Evolutionary conservation across 208 protist genomes (phyloP).

Genomic region (Trypanosoma caninum): DNA sequence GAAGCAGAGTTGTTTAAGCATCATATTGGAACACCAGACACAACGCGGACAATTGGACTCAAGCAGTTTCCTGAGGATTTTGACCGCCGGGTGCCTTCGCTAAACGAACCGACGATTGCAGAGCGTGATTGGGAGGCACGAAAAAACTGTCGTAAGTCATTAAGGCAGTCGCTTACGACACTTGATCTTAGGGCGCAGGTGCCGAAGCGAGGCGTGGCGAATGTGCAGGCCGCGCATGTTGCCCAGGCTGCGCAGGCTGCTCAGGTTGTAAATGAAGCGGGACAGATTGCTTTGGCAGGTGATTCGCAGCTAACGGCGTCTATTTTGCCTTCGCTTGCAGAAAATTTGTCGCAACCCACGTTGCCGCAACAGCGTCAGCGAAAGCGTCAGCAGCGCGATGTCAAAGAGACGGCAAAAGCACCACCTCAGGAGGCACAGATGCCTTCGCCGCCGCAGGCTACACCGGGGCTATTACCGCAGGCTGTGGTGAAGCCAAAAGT

Average conservation of each 20-base stretch:
- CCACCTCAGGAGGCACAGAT: too few species aligned
- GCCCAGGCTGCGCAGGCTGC: too few species aligned
- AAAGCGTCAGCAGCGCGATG: not conserved
- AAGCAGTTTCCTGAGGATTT: slow-evolving; percentile 57
- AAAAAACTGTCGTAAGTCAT: not conserved
- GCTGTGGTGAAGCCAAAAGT: too few species aligned
- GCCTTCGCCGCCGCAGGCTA: too few species aligned
- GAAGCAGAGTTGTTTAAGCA: slow-evolving; percentile 86
- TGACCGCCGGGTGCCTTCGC: slow-evolving; percentile 58
- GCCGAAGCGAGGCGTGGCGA: not conserved
- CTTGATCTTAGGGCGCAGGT: not conserved
- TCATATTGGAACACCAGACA: slow-evolving; percentile 70
- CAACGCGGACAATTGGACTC: slow-evolving; percentile 65
- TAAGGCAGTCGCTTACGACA: not conserved
- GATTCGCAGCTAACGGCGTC: too few species aligned
- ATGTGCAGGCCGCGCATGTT: too few species aligned
- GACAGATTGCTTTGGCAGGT: too few species aligned
- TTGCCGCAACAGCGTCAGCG: not conserved
- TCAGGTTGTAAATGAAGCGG: too few species aligned
- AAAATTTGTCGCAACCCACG: too few species aligned
- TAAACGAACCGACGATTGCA: slow-evolving; percentile 54
- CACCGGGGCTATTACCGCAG: too few species aligned
- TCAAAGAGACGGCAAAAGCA: too few species aligned
- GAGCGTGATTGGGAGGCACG: slow-evolving; percentile 56
- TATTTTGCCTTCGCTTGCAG: too few species aligned